These are phyloP conservation scores for Tolypocladium pustulatum DNA, from an alignment of 2,329 filamentous ascomycete species.

Conservation along the genomic window DNA sequence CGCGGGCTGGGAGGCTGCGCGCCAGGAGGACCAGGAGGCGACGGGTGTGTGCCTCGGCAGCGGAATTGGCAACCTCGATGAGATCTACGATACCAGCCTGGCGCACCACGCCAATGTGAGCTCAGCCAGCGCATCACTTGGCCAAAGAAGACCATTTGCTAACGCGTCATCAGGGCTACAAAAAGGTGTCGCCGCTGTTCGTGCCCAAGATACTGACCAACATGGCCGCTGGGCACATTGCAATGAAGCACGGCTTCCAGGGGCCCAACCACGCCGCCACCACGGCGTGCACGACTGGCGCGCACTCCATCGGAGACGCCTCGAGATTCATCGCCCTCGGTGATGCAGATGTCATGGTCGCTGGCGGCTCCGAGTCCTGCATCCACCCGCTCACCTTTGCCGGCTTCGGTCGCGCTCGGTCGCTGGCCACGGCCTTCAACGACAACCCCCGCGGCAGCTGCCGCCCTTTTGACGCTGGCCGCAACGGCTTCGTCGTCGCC, in stretches of 20 bases:
- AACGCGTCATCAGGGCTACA: slow-evolving; percentile 57
- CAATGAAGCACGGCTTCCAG: slow-evolving; percentile 81
- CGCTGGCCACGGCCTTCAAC: slow-evolving; percentile 75
- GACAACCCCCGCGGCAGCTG: slow-evolving; percentile 60
- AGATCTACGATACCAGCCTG: slow-evolving; percentile 76
- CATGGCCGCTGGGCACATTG: slow-evolving; percentile 85
- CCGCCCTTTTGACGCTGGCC: slow-evolving; percentile 72
- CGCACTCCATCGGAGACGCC: slow-evolving; percentile 89
- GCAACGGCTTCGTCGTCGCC: slow-evolving; percentile 82
- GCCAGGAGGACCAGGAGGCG: slow-evolving; percentile 53
- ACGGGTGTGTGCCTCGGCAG: slow-evolving; percentile 92
- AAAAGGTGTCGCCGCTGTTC: slow-evolving; percentile 85
- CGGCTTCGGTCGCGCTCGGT: slow-evolving; percentile 81
- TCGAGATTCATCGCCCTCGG: slow-evolving; percentile 85
- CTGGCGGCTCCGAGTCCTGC: slow-evolving; percentile 91
- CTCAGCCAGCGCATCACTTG: too few relatives aligned
- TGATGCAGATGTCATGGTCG: slow-evolving; percentile 90
- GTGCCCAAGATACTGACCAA: slow-evolving; percentile 92
- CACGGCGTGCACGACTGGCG: slow-evolving; percentile 92
- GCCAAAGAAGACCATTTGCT: background rate
- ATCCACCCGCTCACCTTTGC: slow-evolving; percentile 90
- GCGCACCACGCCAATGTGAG: slow-evolving; percentile 63
- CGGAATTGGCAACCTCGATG: slow-evolving; percentile 88
- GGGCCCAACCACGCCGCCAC: slow-evolving; percentile 90
- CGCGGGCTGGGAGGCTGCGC: slow-evolving; percentile 61